Base-by-base conservation (phyloP, 768 basidiomycete genomes). In the Serpula lacrymans region DNA sequence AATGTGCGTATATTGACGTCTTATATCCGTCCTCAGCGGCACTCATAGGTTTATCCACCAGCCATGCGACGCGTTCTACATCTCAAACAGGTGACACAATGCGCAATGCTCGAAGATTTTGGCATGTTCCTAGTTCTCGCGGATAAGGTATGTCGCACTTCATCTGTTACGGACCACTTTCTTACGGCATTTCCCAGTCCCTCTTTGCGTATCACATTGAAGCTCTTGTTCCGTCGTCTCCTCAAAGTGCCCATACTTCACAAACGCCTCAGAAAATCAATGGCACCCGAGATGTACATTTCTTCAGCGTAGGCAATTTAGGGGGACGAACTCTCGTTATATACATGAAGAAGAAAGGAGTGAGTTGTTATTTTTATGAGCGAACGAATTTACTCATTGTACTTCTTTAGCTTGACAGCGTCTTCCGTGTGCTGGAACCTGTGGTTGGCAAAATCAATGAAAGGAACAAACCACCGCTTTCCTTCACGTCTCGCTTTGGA, bases 401-500 rank as follows among this genome's bases (percentile, higher is more conserved):
- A 37, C 26, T 2, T 22, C 33, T 24, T 16, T 37, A 82, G 75
- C 71, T 88, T 49, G 90, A 95, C 54, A 93, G 89, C 42, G 86
- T 96, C 36, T 97, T 99, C 77, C 88, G 89, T 39, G 92, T 95
- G 5, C 75, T 99, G n/a, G 95, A 99, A 51, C 95, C 95, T 3
- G 89, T 98, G n/a, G 75, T 82, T 3, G 89, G 84, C 50, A 90
- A 88, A 62, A 91, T 86, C 52, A 86, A 83, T 39, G 88, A 88
- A 61, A 75, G 80, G 53, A 71, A 77, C 22, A 84, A 80, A 53
- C 78, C 78, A 0, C 81, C 85, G 2, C 77, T 76, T 29, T 82
- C 83, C 5, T 71, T 90, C 41, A 75, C 84, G 7, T 79, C 80
- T 45, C 80, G 85, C 16, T 75, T 88, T 18, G 84, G 86, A 13